Base-by-base conservation (phyloP, 2,329 filamentous ascomycete genomes). In the Pestalotiopsis fici region DNA sequence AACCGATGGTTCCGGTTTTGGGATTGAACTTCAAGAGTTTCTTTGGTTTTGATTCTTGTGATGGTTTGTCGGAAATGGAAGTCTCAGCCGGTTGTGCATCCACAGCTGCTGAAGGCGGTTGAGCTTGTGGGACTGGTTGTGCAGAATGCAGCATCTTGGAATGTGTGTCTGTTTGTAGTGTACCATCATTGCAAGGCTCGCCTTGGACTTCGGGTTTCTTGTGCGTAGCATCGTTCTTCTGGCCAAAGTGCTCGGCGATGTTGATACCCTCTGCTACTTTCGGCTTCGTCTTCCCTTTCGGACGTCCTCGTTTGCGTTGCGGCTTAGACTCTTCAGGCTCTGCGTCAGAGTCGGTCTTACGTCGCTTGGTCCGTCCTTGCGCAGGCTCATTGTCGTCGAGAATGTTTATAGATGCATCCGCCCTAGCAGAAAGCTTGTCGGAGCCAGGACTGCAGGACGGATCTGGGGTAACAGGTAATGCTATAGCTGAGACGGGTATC, bases 1-100 rank as follows among this genome's bases (percentile, higher is more conserved):
- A 88, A 3, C 88, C 87, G 62, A 90, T 84, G 2, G 88, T 91
- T 4, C 88, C 88, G 1, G 88, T 90, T 68, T 84, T 87, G 1
- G 83, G 82, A 69, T 91, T 90, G 71, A 90, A 83, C 68, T 81
- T 84, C 23, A 90, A 76, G 0, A 90, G 71, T 69, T 86, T 89
- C 56, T 80, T 83, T 0, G 83, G 79, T 64, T 81, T 83, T 18
- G 67, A 37, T 37, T 70, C 57, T 31, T 65, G 67, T 37, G 71
- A 59, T 25, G 66, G 57, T 9, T 69, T 31, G 43, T 37, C 27
- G 37, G 63, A 28, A 9, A 66, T 23, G 4, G 65, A 39, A 43
- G 9, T 55, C 18, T 21, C 12, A 9, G 57, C n/a, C 61, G 27
- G 13, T 15, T 65, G 23, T 9, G 59, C 13, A 50, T 59, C 23